A percentile compares a stretch with the other conserved stretches of the same genome.
These are phyloP conservation scores for Elsinoe batatas DNA, from an alignment of 2,329 filamentous ascomycete species.

Conservation along the genomic window DNA sequence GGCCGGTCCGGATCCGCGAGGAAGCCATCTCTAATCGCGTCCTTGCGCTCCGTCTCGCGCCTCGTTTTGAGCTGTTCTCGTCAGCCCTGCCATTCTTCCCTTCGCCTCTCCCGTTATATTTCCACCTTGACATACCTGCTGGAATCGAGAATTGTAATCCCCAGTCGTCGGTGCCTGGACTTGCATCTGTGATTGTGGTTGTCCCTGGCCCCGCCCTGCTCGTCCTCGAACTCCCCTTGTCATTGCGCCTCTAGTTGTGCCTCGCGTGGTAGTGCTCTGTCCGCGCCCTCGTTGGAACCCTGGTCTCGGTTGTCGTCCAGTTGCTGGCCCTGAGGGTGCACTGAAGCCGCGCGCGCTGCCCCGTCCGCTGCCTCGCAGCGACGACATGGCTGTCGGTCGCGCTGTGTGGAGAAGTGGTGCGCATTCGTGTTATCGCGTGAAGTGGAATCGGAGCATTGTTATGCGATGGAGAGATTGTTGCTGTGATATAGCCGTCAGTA, in stretches of 20 bases:
- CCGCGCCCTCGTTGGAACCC: conserved; percentile 6
- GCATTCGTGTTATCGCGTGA: conserved; percentile 4
- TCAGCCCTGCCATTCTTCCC: too few species aligned
- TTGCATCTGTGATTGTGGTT: not conserved
- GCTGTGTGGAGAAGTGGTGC: not conserved
- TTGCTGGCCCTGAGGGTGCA: not conserved
- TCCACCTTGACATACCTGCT: not conserved
- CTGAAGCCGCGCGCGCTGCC: conserved; percentile 10
- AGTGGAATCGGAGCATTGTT: not conserved
- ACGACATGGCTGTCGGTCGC: conserved; percentile 16
- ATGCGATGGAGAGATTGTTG: not conserved
- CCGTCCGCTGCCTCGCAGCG: conserved; percentile 13
- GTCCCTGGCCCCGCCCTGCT: not conserved
- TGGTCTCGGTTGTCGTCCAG: not conserved
- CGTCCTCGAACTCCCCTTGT: not conserved
- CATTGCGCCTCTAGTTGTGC: not conserved
- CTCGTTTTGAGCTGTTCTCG: conserved; percentile 37
- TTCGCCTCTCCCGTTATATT: too few species aligned
- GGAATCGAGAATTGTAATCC: conserved; percentile 1
- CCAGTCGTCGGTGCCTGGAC: not conserved
- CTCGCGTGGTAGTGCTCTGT: not conserved
- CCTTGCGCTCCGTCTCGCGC: conserved; percentile 40
- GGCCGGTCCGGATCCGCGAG: conserved; percentile 52
- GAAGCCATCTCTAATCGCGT: conserved; percentile 44
- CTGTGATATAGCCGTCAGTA: not conserved